A percentile compares a stretch with the other conserved stretches of the same genome.
phyloP scores from a whole-genome alignment of 2,329 filamentous ascomycete genomes.

The Paecilomyces variotii region DNA sequence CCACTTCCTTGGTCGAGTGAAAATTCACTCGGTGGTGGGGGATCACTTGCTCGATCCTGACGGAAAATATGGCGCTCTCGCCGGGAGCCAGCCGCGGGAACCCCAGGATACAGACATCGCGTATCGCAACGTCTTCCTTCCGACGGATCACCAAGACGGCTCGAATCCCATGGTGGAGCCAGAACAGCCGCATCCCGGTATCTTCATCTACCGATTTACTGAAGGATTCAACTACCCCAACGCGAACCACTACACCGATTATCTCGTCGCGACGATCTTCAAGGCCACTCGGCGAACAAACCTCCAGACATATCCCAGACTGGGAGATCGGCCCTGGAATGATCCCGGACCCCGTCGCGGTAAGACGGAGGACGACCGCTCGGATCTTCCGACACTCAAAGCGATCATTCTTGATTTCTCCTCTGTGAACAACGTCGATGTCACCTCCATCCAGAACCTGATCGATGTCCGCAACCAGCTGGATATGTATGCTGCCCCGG shows the following conservation, averaged over 20 bases:
- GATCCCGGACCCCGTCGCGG: slow-evolving; percentile 67
- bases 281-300: slow-evolving; percentile 69
- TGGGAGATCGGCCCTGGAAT: slow-evolving; percentile 87
- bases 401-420: slow-evolving; percentile 93
- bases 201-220: slow-evolving; percentile 92
- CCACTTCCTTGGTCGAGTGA: slow-evolving; percentile 73
- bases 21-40: slow-evolving; percentile 74
- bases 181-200: slow-evolving; percentile 76
- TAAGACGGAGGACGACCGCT: slow-evolving; percentile 42
- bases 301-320: slow-evolving; percentile 53
- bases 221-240: slow-evolving; percentile 97
- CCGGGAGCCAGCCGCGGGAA: slow-evolving; percentile 23
- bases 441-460: slow-evolving; percentile 83
- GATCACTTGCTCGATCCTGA: slow-evolving; percentile 64
- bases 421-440: slow-evolving; percentile 86
- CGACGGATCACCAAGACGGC: slow-evolving; percentile 78
- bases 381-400: slow-evolving; percentile 60
- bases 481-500: slow-evolving; percentile 72
- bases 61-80: slow-evolving; percentile 50
- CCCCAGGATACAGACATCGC: slow-evolving; percentile 39
- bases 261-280: slow-evolving; percentile 62
- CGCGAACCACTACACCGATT: slow-evolving; percentile 78
- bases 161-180: slow-evolving; percentile 77
- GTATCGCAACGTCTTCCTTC: slow-evolving; percentile 74
- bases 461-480: slow-evolving; percentile 94